Evolutionary conservation across 1,284 basidiomycete genomes (phyloP).

Genomic region (Heterobasidion irregulare): DNA sequence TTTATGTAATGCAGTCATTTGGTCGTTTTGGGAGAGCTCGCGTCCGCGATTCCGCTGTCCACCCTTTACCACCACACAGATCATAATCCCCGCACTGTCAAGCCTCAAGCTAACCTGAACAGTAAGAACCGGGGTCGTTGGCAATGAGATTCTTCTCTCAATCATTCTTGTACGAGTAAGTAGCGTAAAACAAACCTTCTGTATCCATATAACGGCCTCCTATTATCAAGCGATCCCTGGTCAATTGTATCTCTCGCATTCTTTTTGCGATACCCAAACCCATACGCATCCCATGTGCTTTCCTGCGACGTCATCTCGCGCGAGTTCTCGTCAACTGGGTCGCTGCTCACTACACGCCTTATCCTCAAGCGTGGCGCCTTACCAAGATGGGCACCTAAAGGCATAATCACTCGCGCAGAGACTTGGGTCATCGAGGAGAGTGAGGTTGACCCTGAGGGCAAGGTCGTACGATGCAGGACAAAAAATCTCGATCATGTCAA

Average conservation of each 20-base stretch:
- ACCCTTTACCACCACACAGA: not conserved
- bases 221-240: constrained; percentile 71
- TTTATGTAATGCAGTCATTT: too few relatives aligned
- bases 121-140: constrained; percentile 26
- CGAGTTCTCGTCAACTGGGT: constrained; percentile 59
- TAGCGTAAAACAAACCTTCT: constrained; percentile 9
- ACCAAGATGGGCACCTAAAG: constrained; percentile 85
- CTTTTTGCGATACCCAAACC: constrained; percentile 96
- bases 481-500: constrained; percentile 81
- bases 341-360: constrained; percentile 83
- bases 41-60: too few relatives aligned
- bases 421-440: constrained; percentile 90
- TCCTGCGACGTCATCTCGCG: constrained; percentile 94
- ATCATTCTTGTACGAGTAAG: constrained; percentile 75
- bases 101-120: not conserved
- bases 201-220: not conserved
- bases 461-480: constrained; percentile 62
- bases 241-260: constrained; percentile 88
- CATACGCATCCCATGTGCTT: constrained; percentile 88
- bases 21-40: too few relatives aligned
- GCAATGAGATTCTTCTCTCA: constrained; percentile 76
- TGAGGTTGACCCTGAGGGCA: constrained; percentile 74
- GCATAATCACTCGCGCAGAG: constrained; percentile 68
- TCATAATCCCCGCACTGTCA: not conserved
- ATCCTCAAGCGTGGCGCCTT: constrained; percentile 88